phyloP scores from a whole-genome alignment of 139 green algal species.

The Medakamo hakoo region DNA sequence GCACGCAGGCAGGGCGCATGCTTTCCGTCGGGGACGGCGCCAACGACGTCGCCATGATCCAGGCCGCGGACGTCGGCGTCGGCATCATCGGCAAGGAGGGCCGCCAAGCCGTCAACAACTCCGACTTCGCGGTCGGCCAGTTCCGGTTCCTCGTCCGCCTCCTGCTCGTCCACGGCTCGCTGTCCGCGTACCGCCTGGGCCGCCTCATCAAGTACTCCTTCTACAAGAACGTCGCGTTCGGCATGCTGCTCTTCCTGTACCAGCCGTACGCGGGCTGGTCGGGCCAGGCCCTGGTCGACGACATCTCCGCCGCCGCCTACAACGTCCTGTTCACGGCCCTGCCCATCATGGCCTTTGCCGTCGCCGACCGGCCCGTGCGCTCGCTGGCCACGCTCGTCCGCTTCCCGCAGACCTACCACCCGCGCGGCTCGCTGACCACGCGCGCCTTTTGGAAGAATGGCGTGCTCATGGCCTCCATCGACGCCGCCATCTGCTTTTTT shows the following conservation, averaged over 20 bases:
- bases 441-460: slow-evolving; percentile 38
- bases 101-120: slow-evolving; percentile 75
- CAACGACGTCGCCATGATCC: slow-evolving; percentile 95
- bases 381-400: slow-evolving; percentile 22
- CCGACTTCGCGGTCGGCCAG: slow-evolving; percentile 86
- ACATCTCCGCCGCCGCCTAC: slow-evolving; percentile 33
- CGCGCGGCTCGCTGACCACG: slow-evolving; percentile 19
- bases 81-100: slow-evolving; percentile 92
- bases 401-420: slow-evolving; percentile 20
- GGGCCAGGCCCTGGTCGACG: slow-evolving; percentile 33
- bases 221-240: slow-evolving; percentile 97
- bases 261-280: slow-evolving; percentile 16
- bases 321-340: slow-evolving; percentile 61
- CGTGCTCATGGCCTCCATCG: slow-evolving; percentile 19
- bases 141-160: slow-evolving; percentile 87
- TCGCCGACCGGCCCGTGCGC: slow-evolving; percentile 50
- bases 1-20: slow-evolving; percentile 30
- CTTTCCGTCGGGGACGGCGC: slow-evolving; percentile 93
- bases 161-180: slow-evolving; percentile 81
- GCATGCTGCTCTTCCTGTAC: slow-evolving; percentile 67
- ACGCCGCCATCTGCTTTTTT: slow-evolving; percentile 43
- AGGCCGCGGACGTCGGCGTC: slow-evolving; percentile 87
- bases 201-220: slow-evolving; percentile 90
- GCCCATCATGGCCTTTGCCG: slow-evolving; percentile 61
- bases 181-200: slow-evolving; percentile 67